Conservation (phyloP, 228 moss, liverwort and hornwort genomes). For the Sphagnum fallax region DNA sequence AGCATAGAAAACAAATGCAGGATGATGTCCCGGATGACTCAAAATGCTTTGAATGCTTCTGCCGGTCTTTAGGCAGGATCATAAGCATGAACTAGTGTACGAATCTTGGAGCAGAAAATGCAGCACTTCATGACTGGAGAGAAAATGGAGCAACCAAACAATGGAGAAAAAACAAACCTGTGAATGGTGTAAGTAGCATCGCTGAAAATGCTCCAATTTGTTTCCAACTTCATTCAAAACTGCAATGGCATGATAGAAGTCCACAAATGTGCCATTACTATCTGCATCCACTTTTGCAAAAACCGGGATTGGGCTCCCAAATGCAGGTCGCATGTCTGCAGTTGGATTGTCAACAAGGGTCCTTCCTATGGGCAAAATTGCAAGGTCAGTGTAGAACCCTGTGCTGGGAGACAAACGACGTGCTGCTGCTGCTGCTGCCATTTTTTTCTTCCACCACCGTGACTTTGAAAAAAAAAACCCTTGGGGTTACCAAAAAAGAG, state of each 20-base stretch:
- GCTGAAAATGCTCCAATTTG: slow-evolving; percentile 28
- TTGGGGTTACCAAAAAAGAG: too few relatives aligned
- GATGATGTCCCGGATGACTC: not conserved
- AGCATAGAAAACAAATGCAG: not conserved
- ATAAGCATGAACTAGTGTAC: not conserved
- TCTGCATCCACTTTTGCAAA: slow-evolving; percentile 23
- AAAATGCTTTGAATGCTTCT: not conserved
- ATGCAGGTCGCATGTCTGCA: slow-evolving; percentile 45
- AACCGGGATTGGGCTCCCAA: slow-evolving; percentile 40
- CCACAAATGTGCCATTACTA: slow-evolving; percentile 23
- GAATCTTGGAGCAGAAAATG: not conserved
- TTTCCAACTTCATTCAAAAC: slow-evolving; percentile 9
- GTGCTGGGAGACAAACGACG: too few relatives aligned
- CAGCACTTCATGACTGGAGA: not conserved
- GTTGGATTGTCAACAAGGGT: slow-evolving; percentile 1
- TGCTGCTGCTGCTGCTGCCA: too few relatives aligned
- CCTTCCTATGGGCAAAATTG: too few relatives aligned
- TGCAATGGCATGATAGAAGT: slow-evolving; percentile 17
- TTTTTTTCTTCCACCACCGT: too few relatives aligned
- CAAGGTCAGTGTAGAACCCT: too few relatives aligned
- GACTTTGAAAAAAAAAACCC: too few relatives aligned
- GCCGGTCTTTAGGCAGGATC: not conserved
- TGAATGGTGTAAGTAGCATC: slow-evolving; percentile 29
- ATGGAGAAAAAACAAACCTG: slow-evolving; percentile 15
- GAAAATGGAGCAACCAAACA: not conserved